These are phyloP conservation scores for Eustoma russellianum DNA, from an alignment of 257 asterid species.

Conservation along the genomic window DNA sequence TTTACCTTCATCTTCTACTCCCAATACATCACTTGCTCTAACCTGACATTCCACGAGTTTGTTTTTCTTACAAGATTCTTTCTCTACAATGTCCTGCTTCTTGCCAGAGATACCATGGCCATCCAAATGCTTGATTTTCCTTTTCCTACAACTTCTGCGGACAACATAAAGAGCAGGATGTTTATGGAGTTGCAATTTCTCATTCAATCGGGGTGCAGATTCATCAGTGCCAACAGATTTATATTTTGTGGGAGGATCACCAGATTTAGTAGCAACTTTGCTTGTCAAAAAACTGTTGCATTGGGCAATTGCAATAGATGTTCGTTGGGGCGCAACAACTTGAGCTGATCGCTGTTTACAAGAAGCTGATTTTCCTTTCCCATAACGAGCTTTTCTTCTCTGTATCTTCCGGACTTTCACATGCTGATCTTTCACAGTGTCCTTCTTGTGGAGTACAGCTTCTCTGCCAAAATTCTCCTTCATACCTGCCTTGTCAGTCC, in stretches of 20 bases:
- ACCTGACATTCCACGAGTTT: slow-evolving; percentile 12
- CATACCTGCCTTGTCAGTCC: slow-evolving; percentile 5
- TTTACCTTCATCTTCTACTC: slow-evolving; percentile 15
- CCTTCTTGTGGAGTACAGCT: no score
- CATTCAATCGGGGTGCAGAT: slow-evolving; percentile 18
- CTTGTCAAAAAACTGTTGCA: slow-evolving; percentile 6
- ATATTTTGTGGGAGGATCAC: slow-evolving; percentile 6
- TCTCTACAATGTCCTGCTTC: slow-evolving; percentile 14
- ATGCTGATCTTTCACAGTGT: slow-evolving; percentile 9
- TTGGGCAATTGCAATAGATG: slow-evolving; percentile 10
- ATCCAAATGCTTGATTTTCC: slow-evolving; percentile 47
- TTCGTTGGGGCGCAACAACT: slow-evolving; percentile 9
- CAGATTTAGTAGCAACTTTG: slow-evolving; percentile 4
- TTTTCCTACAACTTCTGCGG: slow-evolving; percentile 58
- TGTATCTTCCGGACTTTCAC: slow-evolving; percentile 5
- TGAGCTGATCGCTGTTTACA: slow-evolving; percentile 7
- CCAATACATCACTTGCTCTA: slow-evolving; percentile 12
- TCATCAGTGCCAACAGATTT: slow-evolving; percentile 13
- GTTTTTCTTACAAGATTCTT: slow-evolving; percentile 19
- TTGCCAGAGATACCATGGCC: slow-evolving; percentile 28
- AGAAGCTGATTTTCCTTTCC: slow-evolving; percentile 15
- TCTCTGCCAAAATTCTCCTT: slow-evolving; percentile 7
- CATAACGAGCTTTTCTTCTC: slow-evolving; percentile 15
- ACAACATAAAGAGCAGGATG: slow-evolving; percentile 24
- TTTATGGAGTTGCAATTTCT: slow-evolving; percentile 17